Conservation (phyloP, 352 stramenopile genomes). For the Globisporangium polare region DNA sequence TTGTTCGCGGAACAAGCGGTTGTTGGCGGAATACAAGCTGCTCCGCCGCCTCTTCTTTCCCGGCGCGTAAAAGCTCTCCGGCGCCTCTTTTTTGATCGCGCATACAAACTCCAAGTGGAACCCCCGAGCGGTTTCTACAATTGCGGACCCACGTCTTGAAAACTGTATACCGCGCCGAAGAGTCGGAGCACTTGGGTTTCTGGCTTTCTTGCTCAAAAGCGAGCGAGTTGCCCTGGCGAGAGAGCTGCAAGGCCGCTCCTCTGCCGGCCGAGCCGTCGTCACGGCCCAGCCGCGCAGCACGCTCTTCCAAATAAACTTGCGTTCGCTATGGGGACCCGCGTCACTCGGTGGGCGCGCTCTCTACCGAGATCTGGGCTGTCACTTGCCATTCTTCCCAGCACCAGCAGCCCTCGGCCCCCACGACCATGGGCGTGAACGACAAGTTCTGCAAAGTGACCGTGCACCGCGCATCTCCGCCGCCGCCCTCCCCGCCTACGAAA, state of each 20-base stretch:
- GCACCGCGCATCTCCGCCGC: slow-evolving; percentile 19
- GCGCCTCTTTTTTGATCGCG: not conserved
- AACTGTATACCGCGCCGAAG: not conserved
- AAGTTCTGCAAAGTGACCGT: slow-evolving; percentile 65
- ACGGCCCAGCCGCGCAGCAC: too few species aligned
- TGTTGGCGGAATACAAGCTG: not conserved
- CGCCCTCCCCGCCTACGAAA: slow-evolving; percentile 13
- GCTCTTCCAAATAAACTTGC: too few species aligned
- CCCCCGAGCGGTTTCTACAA: not conserved
- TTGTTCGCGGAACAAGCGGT: too few species aligned
- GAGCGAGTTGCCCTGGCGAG: not conserved
- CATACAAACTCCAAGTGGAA: slow-evolving; percentile 1
- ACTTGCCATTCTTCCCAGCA: too few species aligned
- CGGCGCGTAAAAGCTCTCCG: not conserved
- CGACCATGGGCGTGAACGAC: slow-evolving; percentile 34
- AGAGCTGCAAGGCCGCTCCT: not conserved
- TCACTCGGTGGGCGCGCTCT: not conserved
- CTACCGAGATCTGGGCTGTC: not conserved
- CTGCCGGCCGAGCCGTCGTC: not conserved
- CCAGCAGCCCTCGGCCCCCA: too few species aligned
- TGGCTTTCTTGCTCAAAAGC: not conserved
- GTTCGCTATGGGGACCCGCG: not conserved
- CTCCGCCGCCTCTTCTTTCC: not conserved
- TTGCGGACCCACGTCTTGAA: not conserved
- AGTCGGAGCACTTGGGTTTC: not conserved